Evolutionary conservation across 139 green algal genomes (phyloP), one percentile per base, ranked within the genome.

Genomic region (Monoraphidium neglectum): DNA sequence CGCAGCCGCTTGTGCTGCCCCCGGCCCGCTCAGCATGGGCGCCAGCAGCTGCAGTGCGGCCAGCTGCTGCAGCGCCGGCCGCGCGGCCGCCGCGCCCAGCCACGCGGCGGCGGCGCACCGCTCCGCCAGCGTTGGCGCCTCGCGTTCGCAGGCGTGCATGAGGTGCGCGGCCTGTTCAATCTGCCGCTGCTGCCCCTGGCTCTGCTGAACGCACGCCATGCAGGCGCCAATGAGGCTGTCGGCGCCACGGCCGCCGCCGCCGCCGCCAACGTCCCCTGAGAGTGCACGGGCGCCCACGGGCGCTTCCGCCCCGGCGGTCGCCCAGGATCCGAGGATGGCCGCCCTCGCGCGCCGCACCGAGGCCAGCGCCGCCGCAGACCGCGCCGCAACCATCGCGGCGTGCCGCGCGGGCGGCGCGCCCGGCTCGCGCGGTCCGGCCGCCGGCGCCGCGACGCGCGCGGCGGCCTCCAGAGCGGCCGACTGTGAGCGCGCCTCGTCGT

Each of bases 271-370:
- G n/a, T n/a, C n/a, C n/a, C n/a, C n/a, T n/a, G n/a, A n/a, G n/a
- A n/a, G n/a, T n/a, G n/a, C n/a, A n/a, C n/a, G n/a, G n/a, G n/a
- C n/a, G n/a, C n/a, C n/a, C n/a, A n/a, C n/a, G n/a, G n/a, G n/a
- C n/a, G n/a, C n/a, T n/a, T 80, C 74, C 38, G 56, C 57, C 10
- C 26, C 74, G 0, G 63, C 74, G 6, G 68, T 38, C 0, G 51
- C 37, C 18, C 61, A 18, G 68, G 59, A 72, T 4, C 76, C 76
- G 21, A 69, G 62, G 40, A 53, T 23, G 37, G 53, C 76, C 68
- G 49, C 57, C 57, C 13, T 13, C 16, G n/a, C 28, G 10, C 28
- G 57, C n/a, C 16, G 57, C 57, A 65, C 13, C 57, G 28, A 5
- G 10, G 10, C 57, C 57, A 16, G 10, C 57, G 28, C 57, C 57